Conservation (phyloP, 805 yeast genomes). For the Teunomyces aglyptinius region DNA sequence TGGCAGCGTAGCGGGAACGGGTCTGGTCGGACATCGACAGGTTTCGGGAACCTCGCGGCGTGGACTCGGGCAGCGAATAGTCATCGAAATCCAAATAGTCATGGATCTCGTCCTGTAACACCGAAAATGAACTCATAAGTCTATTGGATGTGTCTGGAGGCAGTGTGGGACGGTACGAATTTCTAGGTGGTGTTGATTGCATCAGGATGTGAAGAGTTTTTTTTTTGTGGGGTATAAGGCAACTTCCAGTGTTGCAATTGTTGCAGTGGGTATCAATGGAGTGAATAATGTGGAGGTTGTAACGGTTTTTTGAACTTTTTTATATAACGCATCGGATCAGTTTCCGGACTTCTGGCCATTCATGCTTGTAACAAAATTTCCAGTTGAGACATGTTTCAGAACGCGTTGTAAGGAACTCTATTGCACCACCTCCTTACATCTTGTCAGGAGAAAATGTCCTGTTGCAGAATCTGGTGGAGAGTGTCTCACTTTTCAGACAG, state of each 20-base stretch:
- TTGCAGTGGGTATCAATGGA: too few species aligned
- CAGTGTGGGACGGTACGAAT: not conserved
- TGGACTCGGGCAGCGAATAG: not conserved
- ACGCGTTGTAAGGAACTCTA: not conserved
- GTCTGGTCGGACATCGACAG: not conserved
- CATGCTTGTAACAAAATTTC: not conserved
- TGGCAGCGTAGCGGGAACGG: not conserved
- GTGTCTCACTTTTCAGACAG: too few species aligned
- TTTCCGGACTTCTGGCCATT: not conserved
- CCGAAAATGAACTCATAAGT: not conserved
- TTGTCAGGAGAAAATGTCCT: not conserved
- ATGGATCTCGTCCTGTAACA: not conserved
- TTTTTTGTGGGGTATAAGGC: not conserved
- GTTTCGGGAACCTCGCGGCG: not conserved
- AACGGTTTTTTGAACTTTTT: not conserved
- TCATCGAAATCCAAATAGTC: not conserved
- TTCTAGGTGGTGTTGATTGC: not conserved
- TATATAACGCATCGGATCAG: not conserved
- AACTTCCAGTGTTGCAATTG: not conserved
- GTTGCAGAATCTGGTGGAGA: too few species aligned
- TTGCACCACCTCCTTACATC: not conserved
- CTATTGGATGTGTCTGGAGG: not conserved
- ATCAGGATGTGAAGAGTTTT: not conserved
- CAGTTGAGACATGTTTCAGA: not conserved
- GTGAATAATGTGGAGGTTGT: not conserved